A percentile compares a stretch with the other conserved stretches of the same genome.
Conservation (phyloP, 2,329 filamentous ascomycete species). For the Sporothrix dimorphospora region DNA sequence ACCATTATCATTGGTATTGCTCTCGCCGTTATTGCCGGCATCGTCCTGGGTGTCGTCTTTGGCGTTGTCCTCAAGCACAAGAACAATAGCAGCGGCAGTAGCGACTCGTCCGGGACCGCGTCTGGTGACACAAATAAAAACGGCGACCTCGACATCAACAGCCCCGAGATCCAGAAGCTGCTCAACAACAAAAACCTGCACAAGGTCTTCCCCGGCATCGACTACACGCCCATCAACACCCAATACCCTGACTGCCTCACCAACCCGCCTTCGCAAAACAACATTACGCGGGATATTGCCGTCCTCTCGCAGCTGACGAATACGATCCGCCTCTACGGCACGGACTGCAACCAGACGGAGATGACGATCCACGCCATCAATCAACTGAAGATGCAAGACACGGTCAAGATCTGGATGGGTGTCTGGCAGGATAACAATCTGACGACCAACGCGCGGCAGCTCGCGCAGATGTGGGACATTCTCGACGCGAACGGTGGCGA, state of each 20-base stretch:
- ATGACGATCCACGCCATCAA: constrained; percentile 87
- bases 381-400: constrained; percentile 68
- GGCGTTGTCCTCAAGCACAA: constrained; percentile 66
- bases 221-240: constrained; percentile 89
- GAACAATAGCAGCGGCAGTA: constrained; percentile 44
- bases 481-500: constrained; percentile 68
- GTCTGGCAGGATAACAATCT: constrained; percentile 87
- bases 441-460: constrained; percentile 82
- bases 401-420: constrained; percentile 88
- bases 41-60: constrained; percentile 75
- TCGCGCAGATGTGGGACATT: constrained; percentile 82
- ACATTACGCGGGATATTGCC: constrained; percentile 87
- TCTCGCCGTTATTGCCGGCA: constrained; percentile 68
- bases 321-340: constrained; percentile 85
- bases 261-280: constrained; percentile 85
- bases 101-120: constrained; percentile 53
- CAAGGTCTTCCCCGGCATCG: constrained; percentile 93
- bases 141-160: constrained; percentile 74
- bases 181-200: constrained; percentile 81
- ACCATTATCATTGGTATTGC: constrained; percentile 66
- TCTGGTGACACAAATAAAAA: constrained; percentile 63
- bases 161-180: constrained; percentile 72
- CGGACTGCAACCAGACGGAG: constrained; percentile 95
- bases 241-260: constrained; percentile 84
- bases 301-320: constrained; percentile 90